Evolutionary conservation across 768 basidiomycete genomes (phyloP).

Genomic region (Psilocybe cyanescens): DNA sequence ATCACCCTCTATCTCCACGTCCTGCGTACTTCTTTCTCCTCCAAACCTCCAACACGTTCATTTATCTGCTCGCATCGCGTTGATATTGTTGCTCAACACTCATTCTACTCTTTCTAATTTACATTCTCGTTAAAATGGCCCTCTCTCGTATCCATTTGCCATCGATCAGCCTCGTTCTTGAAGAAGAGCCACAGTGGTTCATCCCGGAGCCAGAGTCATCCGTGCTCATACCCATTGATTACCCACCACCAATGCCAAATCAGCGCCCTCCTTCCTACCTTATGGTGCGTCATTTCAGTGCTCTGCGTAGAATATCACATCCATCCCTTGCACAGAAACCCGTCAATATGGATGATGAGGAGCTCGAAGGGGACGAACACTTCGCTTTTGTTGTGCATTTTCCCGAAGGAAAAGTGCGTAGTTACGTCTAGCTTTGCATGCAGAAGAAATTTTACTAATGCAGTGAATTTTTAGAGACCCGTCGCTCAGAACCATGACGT

Average conservation of each 20-base stretch:
- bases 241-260: background rate
- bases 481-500: background rate
- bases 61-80: background rate
- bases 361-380: constrained; percentile 2
- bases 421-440: background rate
- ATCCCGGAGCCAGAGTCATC: constrained; percentile 5
- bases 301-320: background rate
- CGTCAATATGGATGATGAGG: background rate
- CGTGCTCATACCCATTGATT: background rate
- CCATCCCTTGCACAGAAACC: background rate
- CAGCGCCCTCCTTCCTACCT: background rate
- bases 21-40: background rate
- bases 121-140: background rate
- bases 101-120: background rate
- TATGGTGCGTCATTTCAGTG: background rate
- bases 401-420: background rate
- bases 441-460: background rate
- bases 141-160: constrained; percentile 8
- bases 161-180: constrained; percentile 7
- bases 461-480: background rate
- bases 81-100: background rate
- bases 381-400: constrained; percentile 4
- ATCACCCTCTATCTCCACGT: background rate
- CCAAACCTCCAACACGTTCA: background rate
- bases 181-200: constrained; percentile 6